phyloP scores from a whole-genome alignment of 78 protist genomes.

The Neovahlkampfia damariscottae region DNA sequence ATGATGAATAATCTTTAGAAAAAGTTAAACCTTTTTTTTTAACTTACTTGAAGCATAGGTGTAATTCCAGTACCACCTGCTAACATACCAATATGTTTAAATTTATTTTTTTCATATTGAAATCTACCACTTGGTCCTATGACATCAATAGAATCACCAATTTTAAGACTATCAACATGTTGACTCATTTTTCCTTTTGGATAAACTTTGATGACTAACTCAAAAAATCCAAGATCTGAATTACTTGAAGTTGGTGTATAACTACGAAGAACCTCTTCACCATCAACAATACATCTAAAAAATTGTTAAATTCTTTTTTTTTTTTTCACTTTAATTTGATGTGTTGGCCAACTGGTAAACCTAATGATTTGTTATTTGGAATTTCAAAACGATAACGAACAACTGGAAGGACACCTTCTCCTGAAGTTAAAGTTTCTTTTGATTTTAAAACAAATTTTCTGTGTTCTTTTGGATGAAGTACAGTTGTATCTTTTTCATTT shows the following conservation, averaged over 20 bases:
- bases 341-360: slow-evolving; percentile 28
- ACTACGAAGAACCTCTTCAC: slow-evolving; percentile 29
- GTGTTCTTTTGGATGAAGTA: neutral
- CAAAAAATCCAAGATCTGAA: slow-evolving; percentile 49
- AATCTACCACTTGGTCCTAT: slow-evolving; percentile 36
- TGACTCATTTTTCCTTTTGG: slow-evolving; percentile 44
- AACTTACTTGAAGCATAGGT: slow-evolving; percentile 19
- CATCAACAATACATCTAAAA: too few relatives aligned
- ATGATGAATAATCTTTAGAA: too few relatives aligned
- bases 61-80: slow-evolving; percentile 39
- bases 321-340: neutral
- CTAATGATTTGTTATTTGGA: neutral
- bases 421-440: neutral
- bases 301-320: too few relatives aligned
- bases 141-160: slow-evolving; percentile 51
- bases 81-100: slow-evolving; percentile 8
- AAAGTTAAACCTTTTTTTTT: too few relatives aligned
- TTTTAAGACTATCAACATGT: slow-evolving; percentile 26
- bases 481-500: too few relatives aligned
- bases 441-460: neutral
- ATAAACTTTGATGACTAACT: slow-evolving; percentile 55
- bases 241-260: slow-evolving; percentile 53
- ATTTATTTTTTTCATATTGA: slow-evolving; percentile 8
- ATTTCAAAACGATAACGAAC: slow-evolving; percentile 9
- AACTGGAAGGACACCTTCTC: slow-evolving; percentile 1